Base-by-base conservation (phyloP, 1,284 basidiomycete genomes). In the Rugosomyces carneus region DNA sequence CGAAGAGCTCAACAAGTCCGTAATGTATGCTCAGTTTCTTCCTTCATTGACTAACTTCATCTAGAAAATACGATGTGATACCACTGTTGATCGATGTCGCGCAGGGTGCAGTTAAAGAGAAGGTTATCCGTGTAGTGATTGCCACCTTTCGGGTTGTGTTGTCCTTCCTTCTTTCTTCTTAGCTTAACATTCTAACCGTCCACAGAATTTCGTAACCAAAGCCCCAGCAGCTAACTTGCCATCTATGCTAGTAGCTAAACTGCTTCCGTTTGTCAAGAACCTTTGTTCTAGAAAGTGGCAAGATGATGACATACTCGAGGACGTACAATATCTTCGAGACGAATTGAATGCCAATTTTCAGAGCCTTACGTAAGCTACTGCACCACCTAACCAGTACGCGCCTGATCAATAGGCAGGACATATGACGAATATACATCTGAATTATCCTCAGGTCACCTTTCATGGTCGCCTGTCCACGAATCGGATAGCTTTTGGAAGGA, bases 401-500 rank as follows among this genome's bases (percentile, higher is more conserved):
- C 37, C 15, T n/a, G 40, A 27, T 26, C 27, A 19, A 16, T 29
- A 49, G 16, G 20, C 42, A 93, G 91, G 45, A 98, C 93, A 0
- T 98, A 89, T 63, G 96, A 98, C 62, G 93, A 97, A 67, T 99
- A 98, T 62, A 80, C 79, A 5, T 93, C 92, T 0, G 95, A 99
- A 64, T 71, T 99, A 15, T 72, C 82, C 21, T 92, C 89, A 1
- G 94, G 94, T 1, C 90, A 93, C 61, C 70, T 99, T 10, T 88
- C 90, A 3, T 98, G 93, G 90, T 86, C 92, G 5, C 94, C 95
- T 4, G 89, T 93, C 15, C 96, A 99, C 61, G 89, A 93, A 60
- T 91, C 89, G 5, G 95, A 98, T 48, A 83, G 93, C 42, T 99
- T 99, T 68, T 99, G 95, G 95, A 91, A 89, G 60, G 92, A 95